These are phyloP conservation scores for Cadophora luteo-olivacea DNA, from an alignment of 2,329 filamentous ascomycete species.

Conservation along the genomic window DNA sequence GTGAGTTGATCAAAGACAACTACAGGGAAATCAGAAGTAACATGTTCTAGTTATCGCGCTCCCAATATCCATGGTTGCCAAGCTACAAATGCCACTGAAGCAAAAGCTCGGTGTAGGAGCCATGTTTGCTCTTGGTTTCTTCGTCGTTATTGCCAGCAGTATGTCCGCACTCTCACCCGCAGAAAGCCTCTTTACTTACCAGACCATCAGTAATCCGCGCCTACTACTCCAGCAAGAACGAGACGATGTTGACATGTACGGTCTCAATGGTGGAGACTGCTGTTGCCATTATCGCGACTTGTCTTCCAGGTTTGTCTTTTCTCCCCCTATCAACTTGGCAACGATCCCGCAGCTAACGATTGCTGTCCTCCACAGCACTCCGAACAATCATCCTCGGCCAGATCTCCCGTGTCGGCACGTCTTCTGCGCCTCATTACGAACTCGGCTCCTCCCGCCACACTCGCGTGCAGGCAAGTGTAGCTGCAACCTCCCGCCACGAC, in stretches of 20 bases:
- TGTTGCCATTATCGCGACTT: slow-evolving; percentile 48
- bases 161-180: slow-evolving; percentile 20
- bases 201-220: slow-evolving; percentile 44
- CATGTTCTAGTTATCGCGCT: slow-evolving; percentile 43
- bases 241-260: slow-evolving; percentile 49
- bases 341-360: background rate
- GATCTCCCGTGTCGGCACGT: slow-evolving; percentile 16
- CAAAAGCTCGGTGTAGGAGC: slow-evolving; percentile 26
- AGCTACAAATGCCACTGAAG: slow-evolving; percentile 43
- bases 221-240: slow-evolving; percentile 45
- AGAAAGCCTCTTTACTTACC: accelerated
- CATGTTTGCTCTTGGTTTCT: slow-evolving; percentile 28
- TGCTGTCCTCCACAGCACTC: slow-evolving; percentile 25
- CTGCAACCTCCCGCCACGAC: slow-evolving; percentile 7
- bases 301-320: slow-evolving; percentile 21
- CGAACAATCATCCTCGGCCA: slow-evolving; percentile 23
- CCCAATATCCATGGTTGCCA: slow-evolving; percentile 47
- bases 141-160: slow-evolving; percentile 27
- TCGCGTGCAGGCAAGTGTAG: background rate
- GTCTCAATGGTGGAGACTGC: slow-evolving; percentile 49
- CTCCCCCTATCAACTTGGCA: background rate
- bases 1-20: background rate
- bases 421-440: slow-evolving; percentile 28
- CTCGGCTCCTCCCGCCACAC: slow-evolving; percentile 22
- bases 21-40: background rate